Evolutionary conservation across 2,329 filamentous ascomycete genomes (phyloP), one percentile per base, ranked within the genome.

Genomic region (Pestalotiopsis fici): DNA sequence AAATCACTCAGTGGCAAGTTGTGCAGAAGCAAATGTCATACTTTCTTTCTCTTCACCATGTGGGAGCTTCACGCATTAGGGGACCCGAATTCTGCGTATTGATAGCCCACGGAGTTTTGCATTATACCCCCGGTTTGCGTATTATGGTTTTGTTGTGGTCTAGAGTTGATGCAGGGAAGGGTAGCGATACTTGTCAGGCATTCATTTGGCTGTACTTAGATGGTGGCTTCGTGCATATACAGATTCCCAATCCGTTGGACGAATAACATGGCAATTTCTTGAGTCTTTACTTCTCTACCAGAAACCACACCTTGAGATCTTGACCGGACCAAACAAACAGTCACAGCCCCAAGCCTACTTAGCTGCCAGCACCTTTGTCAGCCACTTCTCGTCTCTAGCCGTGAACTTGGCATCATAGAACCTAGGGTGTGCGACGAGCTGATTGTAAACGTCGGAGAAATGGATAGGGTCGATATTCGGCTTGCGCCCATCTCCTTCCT

Each of bases 371-470:
- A 50, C 43, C n/a, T 50, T 57, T 27, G 62, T 25, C 18, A 67
- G 37, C 66, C 66, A 67, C 23, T n/a, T 61, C 55, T 66, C 56
- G 66, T 70, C 70, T 37, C 70, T 62, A 4, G 67, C 61, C 7
- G 28, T 64, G 27, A 69, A 72, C 25, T 61, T 63, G 37, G 66
- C 66, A 23, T 72, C 70, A 57, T 68, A 72, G 25, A 35, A 55
- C n/a, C 66, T 59, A 4, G 70, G 69, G n/a, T 69, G 61, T 2
- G 68, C 68, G 31, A 72, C 70, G 18, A 72, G 60, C 62, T 68
- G 65, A 37, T 67, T 37, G 56, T 63, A 60, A 59, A 68, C 35
- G 47, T 72, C 71, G 6, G 71, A 71, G 65, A 72, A 71, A 28
- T 65, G 59, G n/a, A 71, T 61, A 50, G 70, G 68, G 59, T 72